Conservation (phyloP, 208 protist species). For the Leishmania guyanensis region DNA sequence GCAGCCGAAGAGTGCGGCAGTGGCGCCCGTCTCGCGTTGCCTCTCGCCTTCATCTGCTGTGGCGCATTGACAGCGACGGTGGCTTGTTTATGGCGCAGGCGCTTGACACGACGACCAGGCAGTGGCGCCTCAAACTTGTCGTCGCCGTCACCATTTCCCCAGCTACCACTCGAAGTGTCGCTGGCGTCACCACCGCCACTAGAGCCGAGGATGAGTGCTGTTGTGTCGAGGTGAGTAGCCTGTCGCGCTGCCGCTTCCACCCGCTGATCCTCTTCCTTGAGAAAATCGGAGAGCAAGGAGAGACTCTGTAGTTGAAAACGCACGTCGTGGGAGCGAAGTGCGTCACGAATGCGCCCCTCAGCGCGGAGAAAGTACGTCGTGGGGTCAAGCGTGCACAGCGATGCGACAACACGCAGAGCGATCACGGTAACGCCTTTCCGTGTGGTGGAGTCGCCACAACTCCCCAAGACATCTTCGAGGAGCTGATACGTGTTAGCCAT, state of each 20-base stretch:
- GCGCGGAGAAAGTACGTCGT: constrained; percentile 64
- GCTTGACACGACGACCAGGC: background rate
- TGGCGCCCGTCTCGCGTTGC: background rate
- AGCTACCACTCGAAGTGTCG: constrained; percentile 3
- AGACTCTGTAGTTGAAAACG: constrained; percentile 65
- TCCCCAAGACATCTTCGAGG: constrained; percentile 48
- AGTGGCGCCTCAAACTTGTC: background rate
- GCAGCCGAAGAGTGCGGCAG: background rate
- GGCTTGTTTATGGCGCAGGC: background rate
- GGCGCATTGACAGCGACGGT: background rate
- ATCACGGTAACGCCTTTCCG: constrained; percentile 51
- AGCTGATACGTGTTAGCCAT: constrained; percentile 70
- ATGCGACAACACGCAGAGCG: constrained; percentile 67
- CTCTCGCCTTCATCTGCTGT: background rate
- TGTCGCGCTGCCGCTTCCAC: constrained; percentile 54
- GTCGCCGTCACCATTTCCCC: constrained; percentile 6
- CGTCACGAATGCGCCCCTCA: constrained; percentile 47
- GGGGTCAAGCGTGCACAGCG: constrained; percentile 84
- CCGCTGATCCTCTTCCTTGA: constrained; percentile 80
- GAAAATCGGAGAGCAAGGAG: constrained; percentile 81
- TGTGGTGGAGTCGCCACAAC: constrained; percentile 26
- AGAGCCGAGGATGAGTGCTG: constrained; percentile 25
- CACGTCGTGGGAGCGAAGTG: constrained; percentile 41
- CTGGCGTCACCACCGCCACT: background rate
- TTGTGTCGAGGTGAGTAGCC: constrained; percentile 25